phyloP scores from a whole-genome alignment of 768 basidiomycete species.

The Calvatia gigantea region DNA sequence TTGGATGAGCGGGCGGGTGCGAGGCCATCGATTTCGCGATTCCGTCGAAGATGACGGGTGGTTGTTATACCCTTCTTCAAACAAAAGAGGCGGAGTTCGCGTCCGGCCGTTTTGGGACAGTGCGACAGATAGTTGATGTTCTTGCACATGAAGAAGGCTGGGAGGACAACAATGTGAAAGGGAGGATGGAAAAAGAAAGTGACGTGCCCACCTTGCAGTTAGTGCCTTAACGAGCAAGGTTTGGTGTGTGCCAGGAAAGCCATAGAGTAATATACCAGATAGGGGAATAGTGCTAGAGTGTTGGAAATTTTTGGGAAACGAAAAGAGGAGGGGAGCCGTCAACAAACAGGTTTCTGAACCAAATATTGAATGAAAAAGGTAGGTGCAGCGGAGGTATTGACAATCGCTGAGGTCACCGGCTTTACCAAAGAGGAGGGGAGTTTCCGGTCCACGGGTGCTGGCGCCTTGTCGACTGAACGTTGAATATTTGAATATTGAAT shows the following conservation, averaged over 20 bases:
- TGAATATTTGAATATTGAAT: too few relatives aligned
- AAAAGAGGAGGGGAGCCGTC: conserved; percentile 92
- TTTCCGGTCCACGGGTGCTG: too few relatives aligned
- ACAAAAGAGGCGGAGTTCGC: conserved; percentile 90
- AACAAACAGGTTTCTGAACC: conserved; percentile 84
- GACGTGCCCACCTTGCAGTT: conserved; percentile 76
- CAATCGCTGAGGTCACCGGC: conserved; percentile 95
- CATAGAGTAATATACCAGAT: conserved; percentile 94
- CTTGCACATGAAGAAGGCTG: conserved; percentile 99
- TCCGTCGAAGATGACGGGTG: conserved; percentile 99
- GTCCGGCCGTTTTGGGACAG: conserved; percentile 99
- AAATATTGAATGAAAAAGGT: conserved; percentile 1
- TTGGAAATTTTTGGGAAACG: conserved; percentile 97
- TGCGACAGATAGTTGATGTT: conserved; percentile 97
- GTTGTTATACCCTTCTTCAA: conserved; percentile 93
- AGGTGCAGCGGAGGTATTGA: conserved; percentile 33
- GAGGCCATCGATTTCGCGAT: conserved; percentile 97
- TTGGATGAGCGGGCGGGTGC: conserved; percentile 98
- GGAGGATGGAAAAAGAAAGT: neutral
- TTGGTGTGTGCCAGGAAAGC: conserved; percentile 98
- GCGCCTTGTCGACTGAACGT: too few relatives aligned
- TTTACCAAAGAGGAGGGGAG: conserved; percentile 93
- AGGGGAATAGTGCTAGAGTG: conserved; percentile 93
- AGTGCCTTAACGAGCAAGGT: conserved; percentile 92
- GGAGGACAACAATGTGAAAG: neutral